Evolutionary conservation across 192 early-diverging fungal genomes (phyloP).

Genomic region (Allomyces macrogynus): DNA sequence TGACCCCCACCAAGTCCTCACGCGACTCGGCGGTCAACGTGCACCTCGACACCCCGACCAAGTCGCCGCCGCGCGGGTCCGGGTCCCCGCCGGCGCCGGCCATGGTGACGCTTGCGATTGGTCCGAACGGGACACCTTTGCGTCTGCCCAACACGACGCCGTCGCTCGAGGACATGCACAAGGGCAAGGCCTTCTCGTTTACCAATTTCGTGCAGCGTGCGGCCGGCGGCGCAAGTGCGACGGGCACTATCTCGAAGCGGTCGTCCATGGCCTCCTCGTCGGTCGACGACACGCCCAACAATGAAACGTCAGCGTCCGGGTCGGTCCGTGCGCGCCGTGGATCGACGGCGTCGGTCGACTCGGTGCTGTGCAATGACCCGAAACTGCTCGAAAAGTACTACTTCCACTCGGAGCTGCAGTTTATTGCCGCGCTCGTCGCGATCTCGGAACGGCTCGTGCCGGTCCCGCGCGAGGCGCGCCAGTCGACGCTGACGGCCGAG

Average conservation of each 20-base stretch:
- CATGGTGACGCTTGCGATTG: too few relatives aligned
- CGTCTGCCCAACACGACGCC: constrained; percentile 17
- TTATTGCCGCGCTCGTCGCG: constrained; percentile 72
- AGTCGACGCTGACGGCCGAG: constrained; percentile 75
- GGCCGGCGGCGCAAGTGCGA: background rate
- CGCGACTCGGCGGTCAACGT: too few relatives aligned
- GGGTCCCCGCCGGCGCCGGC: too few relatives aligned
- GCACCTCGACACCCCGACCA: too few relatives aligned
- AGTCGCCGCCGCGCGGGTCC: too few relatives aligned
- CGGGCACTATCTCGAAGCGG: background rate
- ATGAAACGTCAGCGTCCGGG: background rate
- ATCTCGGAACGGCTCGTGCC: constrained; percentile 81
- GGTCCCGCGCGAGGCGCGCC: constrained; percentile 64
- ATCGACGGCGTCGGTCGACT: background rate
- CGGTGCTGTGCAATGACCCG: background rate
- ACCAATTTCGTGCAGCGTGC: background rate
- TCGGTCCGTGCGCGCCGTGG: background rate
- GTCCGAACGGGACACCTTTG: too few relatives aligned
- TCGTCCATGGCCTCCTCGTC: too few relatives aligned
- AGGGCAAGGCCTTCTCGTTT: constrained; percentile 47
- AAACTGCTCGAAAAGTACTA: constrained; percentile 39
- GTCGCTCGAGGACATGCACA: constrained; percentile 47
- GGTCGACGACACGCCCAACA: background rate
- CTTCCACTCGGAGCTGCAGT: constrained; percentile 82
- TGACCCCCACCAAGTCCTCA: too few relatives aligned